Evolutionary conservation across 148 eudicot species (phyloP), one percentile per base, ranked within the genome.

Genomic region (Nepenthes gracilis): DNA sequence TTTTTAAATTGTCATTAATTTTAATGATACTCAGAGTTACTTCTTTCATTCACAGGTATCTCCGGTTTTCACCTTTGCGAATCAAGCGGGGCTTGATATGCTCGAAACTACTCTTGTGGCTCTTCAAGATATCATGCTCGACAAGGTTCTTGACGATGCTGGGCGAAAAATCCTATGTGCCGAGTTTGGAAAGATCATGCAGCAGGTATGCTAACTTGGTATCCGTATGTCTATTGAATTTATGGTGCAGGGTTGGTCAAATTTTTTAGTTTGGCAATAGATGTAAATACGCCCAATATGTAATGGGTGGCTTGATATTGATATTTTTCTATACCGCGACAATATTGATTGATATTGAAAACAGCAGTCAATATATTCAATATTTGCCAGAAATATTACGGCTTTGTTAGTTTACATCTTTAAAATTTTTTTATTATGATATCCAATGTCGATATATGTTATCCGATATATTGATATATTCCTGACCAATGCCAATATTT

Each of bases 31-130:
- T 23, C 13, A 14, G 43, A 32, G n/a, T 14, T 2, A 38, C 40
- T 47, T 63, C 33, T 10, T 54, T 48, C 23, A 32, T 52, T 49
- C 67, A 64, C 77, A 82, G 86, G 76, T 76, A 53, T 79, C 81
- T 52, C 77, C 86, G 1, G 78, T 76, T 38, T 82, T 82, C 60
- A 82, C 83, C 33, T 82, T 82, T 54, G 86, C 78, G 1, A 82
- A 82, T 74, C 83, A 82, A 71, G 83, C 83, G 13, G 86, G 86
- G 35, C 81, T 82, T 5, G 86, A 82, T 74, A 82, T 82, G 86
- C 81, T 82, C 12, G 86, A 82, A 64, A 82, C 86, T 23, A 82
- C 86, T 14, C 74, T 82, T 2, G 81, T 82, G 36, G 81, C 83
- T 40, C 81, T 82, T 33, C 86, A 82, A 65, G 86, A 82, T 66